Conservation (phyloP, 2,329 filamentous ascomycete species). For the Fusarium transvaalense region DNA sequence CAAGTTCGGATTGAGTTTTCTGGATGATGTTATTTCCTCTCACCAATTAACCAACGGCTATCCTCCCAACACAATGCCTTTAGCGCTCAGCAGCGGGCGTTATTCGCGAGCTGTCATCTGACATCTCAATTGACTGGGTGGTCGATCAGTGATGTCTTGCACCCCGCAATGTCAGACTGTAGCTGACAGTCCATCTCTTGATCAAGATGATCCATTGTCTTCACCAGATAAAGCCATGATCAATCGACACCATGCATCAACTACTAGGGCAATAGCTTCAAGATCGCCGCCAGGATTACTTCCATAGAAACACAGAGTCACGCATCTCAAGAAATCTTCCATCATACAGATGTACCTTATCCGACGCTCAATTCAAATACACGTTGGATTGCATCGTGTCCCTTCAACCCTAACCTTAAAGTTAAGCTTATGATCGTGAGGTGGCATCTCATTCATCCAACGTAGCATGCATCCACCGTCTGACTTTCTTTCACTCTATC, state of each 20-base stretch:
- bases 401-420: conserved; percentile 15
- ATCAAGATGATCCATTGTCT: background rate
- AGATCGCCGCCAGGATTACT: background rate
- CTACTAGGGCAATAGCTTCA: no score
- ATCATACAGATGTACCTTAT: no score
- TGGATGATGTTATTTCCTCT: background rate
- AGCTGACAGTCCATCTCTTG: background rate
- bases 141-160: background rate
- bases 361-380: background rate
- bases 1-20: background rate
- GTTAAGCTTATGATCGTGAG: conserved; percentile 18
- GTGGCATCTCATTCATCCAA: background rate
- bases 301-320: no score
- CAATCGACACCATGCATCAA: background rate
- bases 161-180: no score
- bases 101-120: background rate
- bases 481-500: background rate
- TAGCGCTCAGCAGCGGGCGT: conserved; percentile 6
- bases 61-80: background rate
- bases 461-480: background rate
- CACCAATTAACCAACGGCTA: background rate
- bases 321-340: no score
- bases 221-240: background rate
- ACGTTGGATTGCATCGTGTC: background rate
- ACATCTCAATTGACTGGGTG: background rate